Evolutionary conservation across 108 stramenopile genomes (phyloP), one percentile per base, ranked within the genome.

Genomic region (Ochromonas danica): DNA sequence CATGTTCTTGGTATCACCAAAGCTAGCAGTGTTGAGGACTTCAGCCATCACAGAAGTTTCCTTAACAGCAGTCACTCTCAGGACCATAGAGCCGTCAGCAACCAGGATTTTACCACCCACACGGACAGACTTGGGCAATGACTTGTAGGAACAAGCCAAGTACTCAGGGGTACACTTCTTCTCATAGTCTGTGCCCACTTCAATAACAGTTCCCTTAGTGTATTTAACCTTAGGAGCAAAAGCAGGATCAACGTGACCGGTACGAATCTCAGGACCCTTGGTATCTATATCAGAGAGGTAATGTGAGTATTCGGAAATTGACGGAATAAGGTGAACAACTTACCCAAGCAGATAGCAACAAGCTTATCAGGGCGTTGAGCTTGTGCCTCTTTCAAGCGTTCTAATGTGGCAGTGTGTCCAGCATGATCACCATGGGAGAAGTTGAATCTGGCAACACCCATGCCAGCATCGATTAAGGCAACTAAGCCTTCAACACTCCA

Each of bases 1-100:
- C 95, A 99, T 95, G 89, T 97, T 97, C 87, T 98, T 98, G 43
- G 96, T 91, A 87, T 96, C 92, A 31, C 92, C 94, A 43, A 94
- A 89, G 45, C 78, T 75, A 36, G 89, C 87, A 81, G 90, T 88
- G 84, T 94, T 94, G 77, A 91, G 88, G 38, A 94, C 82, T 38
- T 89, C 87, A 33, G 86, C 85, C 35, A 86, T 79, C 22, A 93
- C 89, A 27, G 60, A 62, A 27, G n/a, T 38, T 72, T 93, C 93
- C 39, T 86, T 86, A 71, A 86, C 82, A 38, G 90, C 88, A 39
- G 89, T 79, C 42, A 99, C 98, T 25, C 88, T 93, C 65, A 98
- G 89, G 60, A 93, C 93, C 33, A 98, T 86, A 62, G 92, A 88
- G 31, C 99, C 99, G 85, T 99, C 99, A 39, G 96, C 99, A 39